Conservation (phyloP, 2,329 filamentous ascomycete genomes). For the Coleophoma cylindrospora region DNA sequence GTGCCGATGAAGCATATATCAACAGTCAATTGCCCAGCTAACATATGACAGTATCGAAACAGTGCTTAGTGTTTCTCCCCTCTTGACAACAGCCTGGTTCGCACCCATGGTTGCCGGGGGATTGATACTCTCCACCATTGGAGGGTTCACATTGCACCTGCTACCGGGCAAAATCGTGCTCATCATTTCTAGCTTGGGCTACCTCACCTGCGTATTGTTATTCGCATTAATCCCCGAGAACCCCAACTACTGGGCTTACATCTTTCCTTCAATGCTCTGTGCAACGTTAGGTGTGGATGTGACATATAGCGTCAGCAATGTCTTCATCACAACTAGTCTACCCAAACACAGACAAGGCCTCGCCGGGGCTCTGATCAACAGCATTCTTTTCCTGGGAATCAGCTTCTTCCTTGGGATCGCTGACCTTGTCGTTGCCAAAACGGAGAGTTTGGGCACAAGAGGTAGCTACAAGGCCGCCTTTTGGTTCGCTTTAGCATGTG, state of each 20-base stretch:
- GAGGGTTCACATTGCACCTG: conserved; percentile 46
- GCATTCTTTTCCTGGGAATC: background rate
- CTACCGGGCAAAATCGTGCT: conserved; percentile 45
- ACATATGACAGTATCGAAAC: conserved; percentile 18
- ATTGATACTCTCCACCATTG: conserved; percentile 54
- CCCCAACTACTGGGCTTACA: conserved; percentile 53
- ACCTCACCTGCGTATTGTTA: conserved; percentile 40
- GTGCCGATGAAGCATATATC: background rate
- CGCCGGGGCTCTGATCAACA: conserved; percentile 63
- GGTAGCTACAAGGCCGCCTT: background rate
- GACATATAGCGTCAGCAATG: conserved; percentile 66
- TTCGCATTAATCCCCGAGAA: conserved; percentile 46
- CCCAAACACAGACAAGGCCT: conserved; percentile 61
- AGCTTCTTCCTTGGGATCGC: background rate
- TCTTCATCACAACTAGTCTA: conserved; percentile 69
- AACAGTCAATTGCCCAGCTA: background rate
- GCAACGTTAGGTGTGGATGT: conserved; percentile 68
- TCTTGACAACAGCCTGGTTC: conserved; percentile 61
- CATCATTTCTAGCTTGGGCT: conserved; percentile 42
- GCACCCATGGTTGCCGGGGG: conserved; percentile 61
- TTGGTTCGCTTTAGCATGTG: background rate
- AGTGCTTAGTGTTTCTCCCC: conserved; percentile 40
- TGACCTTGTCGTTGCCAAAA: background rate
- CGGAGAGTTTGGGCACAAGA: background rate
- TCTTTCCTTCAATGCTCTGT: conserved; percentile 63